These are phyloP conservation scores for Amanita fuliginea DNA, from an alignment of 768 basidiomycete genomes.

Conservation along the genomic window DNA sequence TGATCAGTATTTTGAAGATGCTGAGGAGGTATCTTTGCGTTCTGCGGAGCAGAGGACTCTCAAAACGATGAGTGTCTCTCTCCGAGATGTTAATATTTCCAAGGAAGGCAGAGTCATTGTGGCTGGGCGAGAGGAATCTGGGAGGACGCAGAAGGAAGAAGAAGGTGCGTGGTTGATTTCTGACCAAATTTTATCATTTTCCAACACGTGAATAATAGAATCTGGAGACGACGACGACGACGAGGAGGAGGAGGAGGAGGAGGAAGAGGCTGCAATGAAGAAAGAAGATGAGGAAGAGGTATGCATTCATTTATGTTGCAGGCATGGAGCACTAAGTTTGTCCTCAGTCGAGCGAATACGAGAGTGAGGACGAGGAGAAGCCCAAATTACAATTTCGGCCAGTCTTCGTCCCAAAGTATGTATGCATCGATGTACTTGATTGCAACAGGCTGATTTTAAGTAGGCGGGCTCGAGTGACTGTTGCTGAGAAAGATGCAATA, in stretches of 20 bases:
- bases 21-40: conserved; percentile 16
- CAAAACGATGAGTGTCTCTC: conserved; percentile 59
- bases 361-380: conserved; percentile 63
- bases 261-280: conserved; percentile 15
- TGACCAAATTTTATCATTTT: conserved; percentile 4
- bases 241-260: conserved; percentile 8
- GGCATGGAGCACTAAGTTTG: conserved; percentile 6
- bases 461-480: conserved; percentile 69
- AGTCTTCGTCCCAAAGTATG: conserved; percentile 91
- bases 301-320: conserved; percentile 15
- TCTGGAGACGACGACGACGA: background rate
- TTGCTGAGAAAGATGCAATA: conserved; percentile 57
- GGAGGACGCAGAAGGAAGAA: conserved; percentile 61
- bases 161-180: conserved; percentile 27
- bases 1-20: conserved; percentile 42
- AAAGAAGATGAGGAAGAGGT: conserved; percentile 16
- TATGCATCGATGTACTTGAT: conserved; percentile 5
- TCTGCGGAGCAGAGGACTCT: conserved; percentile 16
- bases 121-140: conserved; percentile 69
- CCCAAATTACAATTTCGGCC: conserved; percentile 78
- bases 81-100: conserved; percentile 76
- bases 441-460: conserved; percentile 7
- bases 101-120: conserved; percentile 73
- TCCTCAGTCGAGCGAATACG: conserved; percentile 75
- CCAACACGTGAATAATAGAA: conserved; percentile 6